Evolutionary conservation across 2,329 filamentous ascomycete species (phyloP), one percentile per base, ranked within the genome.

Genomic region (Acrodontium crateriforme): DNA sequence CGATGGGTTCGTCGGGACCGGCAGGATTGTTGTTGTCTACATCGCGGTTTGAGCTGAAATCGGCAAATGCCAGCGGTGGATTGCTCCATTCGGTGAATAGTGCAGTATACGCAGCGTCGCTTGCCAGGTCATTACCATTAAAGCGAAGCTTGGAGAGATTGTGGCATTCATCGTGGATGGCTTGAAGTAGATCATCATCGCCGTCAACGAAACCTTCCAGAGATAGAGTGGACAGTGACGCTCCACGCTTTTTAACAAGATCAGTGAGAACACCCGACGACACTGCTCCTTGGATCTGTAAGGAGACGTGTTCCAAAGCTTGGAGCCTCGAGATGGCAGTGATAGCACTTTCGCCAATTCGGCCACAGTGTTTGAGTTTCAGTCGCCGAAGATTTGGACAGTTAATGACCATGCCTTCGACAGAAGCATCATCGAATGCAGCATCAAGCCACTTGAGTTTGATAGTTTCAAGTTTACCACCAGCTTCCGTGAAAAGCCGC

Each of bases 401-500:
- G 34, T 67, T 56, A 5, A 64, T 58, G 14, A 65, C 62, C 34
- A 94, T 60, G n/a, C 66, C 52, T 9, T 61, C 50, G 1, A 89
- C 59, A 1, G 71, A 71, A 6, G 78, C 67, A 35, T 93, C 76
- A 21, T 75, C 72, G 39, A 95, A 78, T 17, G 85, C 74, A 28
- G 68, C 77, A 50, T 94, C 84, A 0, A 89, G 78, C 55, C 78
- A 84, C 45, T 83, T 84, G 2, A 94, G 65, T 43, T 84, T 79
- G 12, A 95, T 54, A 1, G 65, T 64, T 41, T 73, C 68, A 9
- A 94, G 63, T 13, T 66, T 53, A 6, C 59, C 42, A 8, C 84
- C 85, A 33, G 78, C 74, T 27, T 65, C 62, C 9, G 59, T 56
- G 29, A 94, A 70, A 26, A 79, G 73, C 26, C 69, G 62, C 28